Percentiles rank a stretch among this genome's conserved stretches.
phyloP scores from a whole-genome alignment of 169 alveolate genomes.

The Theileria orientalis region DNA sequence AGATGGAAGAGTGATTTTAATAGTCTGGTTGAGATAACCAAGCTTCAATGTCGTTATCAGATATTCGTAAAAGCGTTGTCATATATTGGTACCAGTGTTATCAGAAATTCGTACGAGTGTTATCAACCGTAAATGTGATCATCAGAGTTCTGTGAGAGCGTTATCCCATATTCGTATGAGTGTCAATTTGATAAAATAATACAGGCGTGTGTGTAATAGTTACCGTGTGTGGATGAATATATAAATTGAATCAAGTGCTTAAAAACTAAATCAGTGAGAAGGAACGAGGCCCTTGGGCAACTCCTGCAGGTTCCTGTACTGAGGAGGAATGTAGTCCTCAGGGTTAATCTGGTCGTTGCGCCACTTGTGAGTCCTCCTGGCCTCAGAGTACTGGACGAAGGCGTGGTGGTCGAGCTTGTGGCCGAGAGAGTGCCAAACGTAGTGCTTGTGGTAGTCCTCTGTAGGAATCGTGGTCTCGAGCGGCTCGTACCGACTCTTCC shows the following conservation, averaged over 20 bases:
- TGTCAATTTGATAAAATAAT: too few species aligned
- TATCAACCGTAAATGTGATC: too few species aligned
- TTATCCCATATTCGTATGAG: too few species aligned
- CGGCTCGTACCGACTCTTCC: conserved; percentile 73
- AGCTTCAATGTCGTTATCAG: too few species aligned
- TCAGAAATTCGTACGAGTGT: too few species aligned
- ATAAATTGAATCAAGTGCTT: too few species aligned
- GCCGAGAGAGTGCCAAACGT: conserved; percentile 81
- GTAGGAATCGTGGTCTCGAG: conserved; percentile 70
- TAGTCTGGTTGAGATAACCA: too few species aligned
- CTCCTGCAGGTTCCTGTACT: conserved; percentile 71
- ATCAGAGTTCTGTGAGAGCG: too few species aligned
- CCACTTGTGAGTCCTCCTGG: conserved; percentile 83
- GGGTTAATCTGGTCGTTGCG: conserved; percentile 80
- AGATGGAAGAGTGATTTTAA: conserved; percentile 16
- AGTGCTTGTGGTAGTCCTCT: conserved; percentile 75
- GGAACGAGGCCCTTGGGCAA: conserved; percentile 2
- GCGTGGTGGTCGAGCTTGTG: conserved; percentile 84
- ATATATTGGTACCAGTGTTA: too few species aligned
- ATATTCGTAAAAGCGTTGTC: too few species aligned
- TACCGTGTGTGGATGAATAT: too few species aligned
- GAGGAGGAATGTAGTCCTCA: conserved; percentile 83
- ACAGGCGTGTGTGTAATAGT: too few species aligned
- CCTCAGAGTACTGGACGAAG: conserved; percentile 81
- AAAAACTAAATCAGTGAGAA: background rate